A percentile compares a stretch with the other conserved stretches of the same genome.
Conservation (phyloP, 1,139 yeast species). For the Scheffersomyces illinoinensis region DNA sequence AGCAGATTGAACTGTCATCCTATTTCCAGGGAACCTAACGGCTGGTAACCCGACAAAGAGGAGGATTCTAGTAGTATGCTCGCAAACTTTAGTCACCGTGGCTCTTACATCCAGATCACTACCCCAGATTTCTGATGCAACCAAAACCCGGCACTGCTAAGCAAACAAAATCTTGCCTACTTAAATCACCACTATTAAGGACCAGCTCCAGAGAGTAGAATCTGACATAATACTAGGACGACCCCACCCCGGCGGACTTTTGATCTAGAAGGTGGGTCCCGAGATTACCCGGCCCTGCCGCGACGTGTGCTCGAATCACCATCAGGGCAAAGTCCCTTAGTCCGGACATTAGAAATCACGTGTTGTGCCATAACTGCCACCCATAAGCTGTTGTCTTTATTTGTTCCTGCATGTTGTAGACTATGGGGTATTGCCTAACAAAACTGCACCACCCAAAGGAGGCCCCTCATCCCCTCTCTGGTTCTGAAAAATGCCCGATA, state of each 20-base stretch:
- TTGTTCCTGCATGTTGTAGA: not conserved
- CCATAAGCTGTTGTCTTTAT: not conserved
- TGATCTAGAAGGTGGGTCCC: not conserved
- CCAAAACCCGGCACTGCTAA: not conserved
- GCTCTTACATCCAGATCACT: not conserved
- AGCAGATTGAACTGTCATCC: not conserved
- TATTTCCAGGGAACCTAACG: not conserved
- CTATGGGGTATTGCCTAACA: not conserved
- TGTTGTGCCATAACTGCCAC: not conserved
- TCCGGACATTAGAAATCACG: not conserved
- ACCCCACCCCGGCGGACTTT: not conserved
- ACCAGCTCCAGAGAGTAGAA: not conserved
- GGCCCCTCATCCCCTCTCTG: not conserved
- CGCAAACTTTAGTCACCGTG: not conserved
- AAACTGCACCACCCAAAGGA: not conserved
- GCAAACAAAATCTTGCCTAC: not conserved
- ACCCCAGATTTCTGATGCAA: not conserved
- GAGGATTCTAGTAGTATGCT: not conserved
- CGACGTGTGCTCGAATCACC: not conserved
- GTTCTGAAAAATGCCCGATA: not conserved
- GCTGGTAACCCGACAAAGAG: not conserved
- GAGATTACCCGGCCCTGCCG: not conserved
- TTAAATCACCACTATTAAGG: not conserved
- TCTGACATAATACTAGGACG: not conserved
- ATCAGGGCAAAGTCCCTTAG: not conserved